Evolutionary conservation across 2,329 filamentous ascomycete genomes (phyloP).

Genomic region (Dendryphion nanum): DNA sequence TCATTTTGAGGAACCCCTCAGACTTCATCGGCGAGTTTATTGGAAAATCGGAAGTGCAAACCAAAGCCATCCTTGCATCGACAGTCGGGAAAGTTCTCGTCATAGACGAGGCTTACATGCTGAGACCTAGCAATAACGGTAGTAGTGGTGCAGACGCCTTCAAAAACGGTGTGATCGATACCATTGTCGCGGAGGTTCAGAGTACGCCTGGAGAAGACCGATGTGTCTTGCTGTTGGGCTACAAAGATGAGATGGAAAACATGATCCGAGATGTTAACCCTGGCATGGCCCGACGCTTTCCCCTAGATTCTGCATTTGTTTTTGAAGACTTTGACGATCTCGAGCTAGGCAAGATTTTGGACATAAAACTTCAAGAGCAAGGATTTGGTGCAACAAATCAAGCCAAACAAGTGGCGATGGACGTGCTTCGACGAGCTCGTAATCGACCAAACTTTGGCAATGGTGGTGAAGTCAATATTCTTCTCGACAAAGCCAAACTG

Average conservation of each 20-base stretch:
- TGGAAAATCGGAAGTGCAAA: slow-evolving; percentile 68
- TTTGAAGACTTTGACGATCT: slow-evolving; percentile 67
- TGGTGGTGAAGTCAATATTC: slow-evolving; percentile 70
- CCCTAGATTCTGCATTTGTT: slow-evolving; percentile 59
- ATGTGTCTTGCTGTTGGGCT: slow-evolving; percentile 70
- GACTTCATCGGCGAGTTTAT: slow-evolving; percentile 68
- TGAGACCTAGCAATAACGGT: slow-evolving; percentile 43
- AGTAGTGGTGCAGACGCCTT: slow-evolving; percentile 46
- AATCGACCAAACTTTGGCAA: slow-evolving; percentile 70
- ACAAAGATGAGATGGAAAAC: slow-evolving; percentile 65
- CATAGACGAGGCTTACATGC: slow-evolving; percentile 76
- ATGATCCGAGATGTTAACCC: slow-evolving; percentile 77
- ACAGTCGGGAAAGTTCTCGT: slow-evolving; percentile 72
- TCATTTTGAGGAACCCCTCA: slow-evolving; percentile 69
- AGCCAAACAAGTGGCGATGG: slow-evolving; percentile 54
- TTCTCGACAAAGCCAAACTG: slow-evolving; percentile 59
- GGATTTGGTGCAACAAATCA: slow-evolving; percentile 53
- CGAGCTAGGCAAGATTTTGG: slow-evolving; percentile 60
- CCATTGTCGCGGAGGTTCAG: slow-evolving; percentile 71
- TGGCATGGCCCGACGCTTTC: slow-evolving; percentile 66
- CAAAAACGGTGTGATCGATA: slow-evolving; percentile 68
- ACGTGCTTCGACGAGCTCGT: slow-evolving; percentile 60
- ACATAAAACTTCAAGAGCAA: slow-evolving; percentile 60
- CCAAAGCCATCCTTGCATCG: slow-evolving; percentile 67
- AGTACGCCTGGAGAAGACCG: slow-evolving; percentile 68